Percentiles rank a stretch among this genome's conserved stretches.
Evolutionary conservation across 164 flowering plant genomes (phyloP).

Genomic region (Macadamia integrifolia): DNA sequence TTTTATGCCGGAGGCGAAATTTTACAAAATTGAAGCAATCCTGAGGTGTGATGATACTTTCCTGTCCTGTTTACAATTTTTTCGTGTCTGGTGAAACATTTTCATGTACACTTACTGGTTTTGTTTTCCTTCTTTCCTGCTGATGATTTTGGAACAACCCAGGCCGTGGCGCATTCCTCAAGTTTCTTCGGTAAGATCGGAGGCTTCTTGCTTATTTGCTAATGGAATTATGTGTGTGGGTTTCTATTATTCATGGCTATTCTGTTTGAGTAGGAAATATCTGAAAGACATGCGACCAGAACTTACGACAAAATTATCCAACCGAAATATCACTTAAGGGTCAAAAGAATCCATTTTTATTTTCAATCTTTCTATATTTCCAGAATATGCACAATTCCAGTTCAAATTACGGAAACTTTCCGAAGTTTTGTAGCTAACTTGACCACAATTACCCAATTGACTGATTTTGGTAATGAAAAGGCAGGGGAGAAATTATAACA

Average conservation of each 20-base stretch:
- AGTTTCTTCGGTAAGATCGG: conserved; percentile 71
- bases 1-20: conserved; percentile 66
- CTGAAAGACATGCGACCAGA: too few species aligned
- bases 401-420: too few species aligned
- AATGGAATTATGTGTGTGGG: neutral
- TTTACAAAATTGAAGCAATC: conserved; percentile 91
- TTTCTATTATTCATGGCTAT: neutral
- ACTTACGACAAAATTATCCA: too few species aligned
- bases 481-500: too few species aligned
- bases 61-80: neutral
- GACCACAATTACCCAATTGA: too few species aligned
- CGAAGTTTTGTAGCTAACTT: too few species aligned
- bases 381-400: too few species aligned
- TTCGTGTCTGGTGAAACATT: neutral
- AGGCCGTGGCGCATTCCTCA: conserved; percentile 84
- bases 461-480: too few species aligned
- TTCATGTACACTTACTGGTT: neutral
- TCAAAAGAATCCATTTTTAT: too few species aligned
- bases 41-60: conserved; percentile 55
- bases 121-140: conserved; percentile 5
- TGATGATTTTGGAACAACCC: conserved; percentile 22
- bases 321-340: too few species aligned
- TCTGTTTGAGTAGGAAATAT: neutral
- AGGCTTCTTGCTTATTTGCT: neutral
- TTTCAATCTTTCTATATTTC: too few species aligned